Conservation (phyloP, 176 grass and related monocot species). For the Bolboschoenus planiculmis region DNA sequence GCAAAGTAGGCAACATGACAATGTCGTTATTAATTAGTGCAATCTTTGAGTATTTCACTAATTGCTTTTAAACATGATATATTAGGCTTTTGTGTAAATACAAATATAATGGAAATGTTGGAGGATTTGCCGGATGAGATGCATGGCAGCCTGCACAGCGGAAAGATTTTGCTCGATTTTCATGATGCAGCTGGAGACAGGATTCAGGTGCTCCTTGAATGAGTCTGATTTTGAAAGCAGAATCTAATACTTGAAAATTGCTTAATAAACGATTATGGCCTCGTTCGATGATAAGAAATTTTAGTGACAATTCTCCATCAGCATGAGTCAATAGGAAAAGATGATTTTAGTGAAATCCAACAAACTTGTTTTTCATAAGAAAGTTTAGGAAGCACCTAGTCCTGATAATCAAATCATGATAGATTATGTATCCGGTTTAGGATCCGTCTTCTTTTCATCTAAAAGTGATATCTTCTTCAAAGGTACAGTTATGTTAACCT, state of each 20-base stretch:
- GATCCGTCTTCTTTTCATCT: too few relatives aligned
- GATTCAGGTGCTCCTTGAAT: slow-evolving; percentile 76
- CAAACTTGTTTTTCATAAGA: not conserved
- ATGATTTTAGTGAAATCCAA: not conserved
- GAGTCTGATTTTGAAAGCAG: not conserved
- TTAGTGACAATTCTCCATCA: not conserved
- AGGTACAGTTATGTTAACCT: too few relatives aligned
- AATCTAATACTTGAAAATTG: not conserved
- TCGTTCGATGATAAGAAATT: not conserved
- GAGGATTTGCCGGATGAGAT: slow-evolving; percentile 46
- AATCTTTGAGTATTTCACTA: not conserved
- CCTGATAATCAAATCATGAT: not conserved
- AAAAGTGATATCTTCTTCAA: too few relatives aligned
- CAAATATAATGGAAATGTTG: slow-evolving; percentile 86
- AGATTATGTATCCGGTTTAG: too few relatives aligned
- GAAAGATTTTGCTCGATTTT: slow-evolving; percentile 82
- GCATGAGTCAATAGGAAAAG: not conserved
- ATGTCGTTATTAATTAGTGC: too few relatives aligned
- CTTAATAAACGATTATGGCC: not conserved
- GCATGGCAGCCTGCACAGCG: slow-evolving; percentile 47
- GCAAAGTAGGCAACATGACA: not conserved
- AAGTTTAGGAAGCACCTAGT: not conserved
- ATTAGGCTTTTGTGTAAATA: slow-evolving; percentile 77
- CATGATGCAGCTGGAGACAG: slow-evolving; percentile 66
- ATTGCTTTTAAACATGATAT: slow-evolving; percentile 8